phyloP scores from a whole-genome alignment of 2,329 filamentous ascomycete genomes.

The Ceratocystis cacaofunesta region DNA sequence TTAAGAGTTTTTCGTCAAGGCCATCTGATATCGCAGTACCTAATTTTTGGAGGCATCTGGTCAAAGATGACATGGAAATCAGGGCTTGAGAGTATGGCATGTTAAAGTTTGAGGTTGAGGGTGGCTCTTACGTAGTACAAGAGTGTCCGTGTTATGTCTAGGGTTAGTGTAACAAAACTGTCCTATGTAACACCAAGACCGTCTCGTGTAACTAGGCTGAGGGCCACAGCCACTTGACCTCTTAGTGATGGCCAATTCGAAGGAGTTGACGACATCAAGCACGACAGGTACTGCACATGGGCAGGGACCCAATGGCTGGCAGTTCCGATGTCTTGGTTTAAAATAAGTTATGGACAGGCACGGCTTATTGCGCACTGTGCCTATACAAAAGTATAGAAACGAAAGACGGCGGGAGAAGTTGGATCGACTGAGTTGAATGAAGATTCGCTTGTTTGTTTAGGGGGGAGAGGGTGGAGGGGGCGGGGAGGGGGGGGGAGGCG shows the following conservation, averaged over 20 bases:
- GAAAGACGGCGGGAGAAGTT: not conserved
- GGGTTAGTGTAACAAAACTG: too few species aligned
- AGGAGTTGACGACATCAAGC: not conserved
- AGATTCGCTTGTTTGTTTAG: slow-evolving; percentile 9
- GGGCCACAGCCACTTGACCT: not conserved
- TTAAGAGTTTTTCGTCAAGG: too few species aligned
- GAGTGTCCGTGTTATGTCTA: not conserved
- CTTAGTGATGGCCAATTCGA: not conserved
- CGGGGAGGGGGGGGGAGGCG: not conserved
- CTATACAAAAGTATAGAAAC: not conserved
- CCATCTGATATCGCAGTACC: too few species aligned
- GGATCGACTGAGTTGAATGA: slow-evolving; percentile 10
- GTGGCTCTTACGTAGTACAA: not conserved
- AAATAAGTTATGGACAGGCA: slow-evolving; percentile 8
- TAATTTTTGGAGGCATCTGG: too few species aligned
- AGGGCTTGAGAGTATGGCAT: not conserved
- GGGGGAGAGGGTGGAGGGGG: too few species aligned
- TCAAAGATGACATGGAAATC: not conserved
- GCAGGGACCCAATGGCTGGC: not conserved
- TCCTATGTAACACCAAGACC: not conserved
- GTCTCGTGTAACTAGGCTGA: not conserved
- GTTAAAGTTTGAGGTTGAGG: not conserved
- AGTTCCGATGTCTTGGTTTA: not conserved
- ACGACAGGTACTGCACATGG: not conserved
- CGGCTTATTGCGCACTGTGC: slow-evolving; percentile 15